Evolutionary conservation across 2,329 filamentous ascomycete species (phyloP).

Genomic region (Pseudomassariella vexata): DNA sequence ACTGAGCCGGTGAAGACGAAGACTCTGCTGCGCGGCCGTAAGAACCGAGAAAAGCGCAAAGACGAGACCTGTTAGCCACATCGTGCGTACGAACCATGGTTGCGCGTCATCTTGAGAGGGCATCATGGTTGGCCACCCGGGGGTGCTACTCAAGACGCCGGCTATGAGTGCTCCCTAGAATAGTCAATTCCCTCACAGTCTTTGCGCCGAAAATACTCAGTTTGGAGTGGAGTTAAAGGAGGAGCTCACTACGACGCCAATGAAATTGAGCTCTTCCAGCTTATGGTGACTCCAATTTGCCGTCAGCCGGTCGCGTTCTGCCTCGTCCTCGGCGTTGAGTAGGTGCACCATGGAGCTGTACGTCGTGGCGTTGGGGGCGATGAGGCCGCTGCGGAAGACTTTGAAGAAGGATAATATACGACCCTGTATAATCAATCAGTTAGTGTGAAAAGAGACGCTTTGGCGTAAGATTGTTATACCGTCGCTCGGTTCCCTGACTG

Average conservation of each 20-base stretch:
- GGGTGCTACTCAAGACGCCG: constrained; percentile 34
- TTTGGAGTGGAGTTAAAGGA: no score
- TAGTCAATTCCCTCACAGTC: no score
- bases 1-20: constrained; percentile 34
- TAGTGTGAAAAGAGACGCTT: no score
- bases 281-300: constrained; percentile 10
- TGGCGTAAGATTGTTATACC: no score
- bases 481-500: no score
- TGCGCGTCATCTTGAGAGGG: constrained; percentile 25
- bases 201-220: no score
- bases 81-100: constrained; percentile 33
- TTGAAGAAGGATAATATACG: constrained; percentile 5
- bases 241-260: constrained; percentile 9
- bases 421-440: no score
- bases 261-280: constrained; percentile 11
- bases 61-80: constrained; percentile 37
- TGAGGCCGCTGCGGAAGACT: constrained; percentile 7
- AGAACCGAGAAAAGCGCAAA: constrained; percentile 45
- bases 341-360: constrained; percentile 7
- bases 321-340: constrained; percentile 9
- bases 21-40: constrained; percentile 33
- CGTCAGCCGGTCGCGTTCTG: constrained; percentile 7
- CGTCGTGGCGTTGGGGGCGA: constrained; percentile 10
- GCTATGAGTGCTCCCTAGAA: constrained; percentile 28
- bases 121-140: constrained; percentile 35